These are phyloP conservation scores for Globisporangium rhizosaccharum DNA, from an alignment of 352 stramenopile species.

Conservation along the genomic window DNA sequence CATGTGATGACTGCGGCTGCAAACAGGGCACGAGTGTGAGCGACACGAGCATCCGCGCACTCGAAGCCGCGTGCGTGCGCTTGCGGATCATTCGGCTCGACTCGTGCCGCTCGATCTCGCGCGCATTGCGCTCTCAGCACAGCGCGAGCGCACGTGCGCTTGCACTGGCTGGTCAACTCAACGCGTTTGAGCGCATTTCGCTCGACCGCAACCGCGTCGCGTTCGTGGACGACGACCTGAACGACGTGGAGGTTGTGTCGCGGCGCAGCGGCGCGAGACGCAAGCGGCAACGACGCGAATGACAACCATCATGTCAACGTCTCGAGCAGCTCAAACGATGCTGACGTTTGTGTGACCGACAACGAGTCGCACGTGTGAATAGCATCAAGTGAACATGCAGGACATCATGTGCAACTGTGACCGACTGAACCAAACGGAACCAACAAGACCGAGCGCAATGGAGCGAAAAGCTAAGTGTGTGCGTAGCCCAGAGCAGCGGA, in stretches of 20 bases:
- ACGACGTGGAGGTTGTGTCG: slow-evolving; percentile 7
- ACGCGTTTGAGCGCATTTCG: slow-evolving; percentile 31
- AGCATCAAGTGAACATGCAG: not conserved
- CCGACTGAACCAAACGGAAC: slow-evolving; percentile 4
- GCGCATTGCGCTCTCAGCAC: slow-evolving; percentile 38
- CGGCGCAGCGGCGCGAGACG: too few relatives aligned
- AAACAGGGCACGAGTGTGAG: slow-evolving; percentile 47
- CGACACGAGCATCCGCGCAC: slow-evolving; percentile 29
- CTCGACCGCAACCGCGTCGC: slow-evolving; percentile 30
- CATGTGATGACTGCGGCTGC: not conserved
- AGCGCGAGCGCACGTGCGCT: slow-evolving; percentile 19
- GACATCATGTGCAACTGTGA: not conserved
- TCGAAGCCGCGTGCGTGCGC: slow-evolving; percentile 31
- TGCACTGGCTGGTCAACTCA: slow-evolving; percentile 15
- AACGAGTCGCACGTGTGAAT: too few relatives aligned
- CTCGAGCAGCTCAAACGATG: not conserved
- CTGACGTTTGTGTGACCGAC: too few relatives aligned
- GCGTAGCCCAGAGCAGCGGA: slow-evolving; percentile 31
- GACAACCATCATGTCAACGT: not conserved
- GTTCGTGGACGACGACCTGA: slow-evolving; percentile 20
- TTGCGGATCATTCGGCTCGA: slow-evolving; percentile 61
- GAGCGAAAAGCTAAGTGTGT: slow-evolving; percentile 14
- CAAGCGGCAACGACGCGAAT: not conserved
- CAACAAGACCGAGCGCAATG: not conserved
- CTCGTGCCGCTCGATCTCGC: slow-evolving; percentile 62